phyloP scores from a whole-genome alignment of 768 basidiomycete genomes.

The Phlegmacium glaucopus region DNA sequence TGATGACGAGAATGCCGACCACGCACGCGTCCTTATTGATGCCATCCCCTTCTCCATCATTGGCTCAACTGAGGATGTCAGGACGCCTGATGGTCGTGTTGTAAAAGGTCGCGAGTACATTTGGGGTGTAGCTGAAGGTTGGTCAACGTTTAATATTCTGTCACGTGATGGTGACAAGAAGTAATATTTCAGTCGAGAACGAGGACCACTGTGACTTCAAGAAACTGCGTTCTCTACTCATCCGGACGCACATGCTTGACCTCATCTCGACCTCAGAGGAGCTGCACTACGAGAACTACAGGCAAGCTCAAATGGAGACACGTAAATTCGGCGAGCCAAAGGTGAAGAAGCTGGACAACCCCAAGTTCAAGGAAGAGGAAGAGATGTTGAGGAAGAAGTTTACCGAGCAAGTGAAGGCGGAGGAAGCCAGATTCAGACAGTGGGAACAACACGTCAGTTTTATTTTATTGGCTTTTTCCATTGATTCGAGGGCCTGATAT shows the following conservation, averaged over 20 bases:
- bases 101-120: slow-evolving; percentile 99
- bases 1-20: slow-evolving; percentile 85
- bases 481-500: slow-evolving; percentile 1
- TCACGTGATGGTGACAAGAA: background rate
- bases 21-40: slow-evolving; percentile 80
- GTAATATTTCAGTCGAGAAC: slow-evolving; percentile 74
- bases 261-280: slow-evolving; percentile 96
- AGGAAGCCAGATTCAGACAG: slow-evolving; percentile 96
- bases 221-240: slow-evolving; percentile 91
- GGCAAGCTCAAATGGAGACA: slow-evolving; percentile 99
- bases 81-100: slow-evolving; percentile 82
- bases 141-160: slow-evolving; percentile 12
- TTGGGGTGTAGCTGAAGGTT: slow-evolving; percentile 99
- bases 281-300: slow-evolving; percentile 95
- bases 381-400: slow-evolving; percentile 95
- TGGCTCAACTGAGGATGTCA: slow-evolving; percentile 93
- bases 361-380: slow-evolving; percentile 99
- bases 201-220: slow-evolving; percentile 99
- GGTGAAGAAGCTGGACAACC: slow-evolving; percentile 98
- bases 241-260: slow-evolving; percentile 98
- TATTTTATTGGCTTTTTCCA: slow-evolving; percentile 3
- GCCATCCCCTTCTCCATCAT: slow-evolving; percentile 99
- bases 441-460: slow-evolving; percentile 95
- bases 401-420: slow-evolving; percentile 99
- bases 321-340: slow-evolving; percentile 98